Evolutionary conservation across 1,284 basidiomycete genomes (phyloP).

Genomic region (Violaceomyces palustris): DNA sequence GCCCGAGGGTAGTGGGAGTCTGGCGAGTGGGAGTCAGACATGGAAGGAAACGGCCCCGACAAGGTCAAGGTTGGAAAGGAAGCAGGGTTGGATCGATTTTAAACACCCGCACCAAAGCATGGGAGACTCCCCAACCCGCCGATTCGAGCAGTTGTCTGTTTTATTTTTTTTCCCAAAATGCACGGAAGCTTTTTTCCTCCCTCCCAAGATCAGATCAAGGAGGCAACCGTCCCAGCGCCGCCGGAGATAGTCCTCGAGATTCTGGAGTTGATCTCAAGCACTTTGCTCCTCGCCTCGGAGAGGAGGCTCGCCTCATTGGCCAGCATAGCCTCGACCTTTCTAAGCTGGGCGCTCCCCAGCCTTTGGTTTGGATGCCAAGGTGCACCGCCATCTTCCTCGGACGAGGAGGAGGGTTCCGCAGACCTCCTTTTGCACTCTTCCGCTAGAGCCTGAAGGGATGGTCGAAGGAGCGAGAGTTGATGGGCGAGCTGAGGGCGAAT

Average conservation of each 20-base stretch:
- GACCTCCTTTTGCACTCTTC: background rate
- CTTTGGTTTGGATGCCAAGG: background rate
- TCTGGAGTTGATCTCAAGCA: constrained; percentile 9
- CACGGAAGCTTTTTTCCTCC: too few relatives aligned
- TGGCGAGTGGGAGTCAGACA: too few relatives aligned
- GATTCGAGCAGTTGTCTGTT: too few relatives aligned
- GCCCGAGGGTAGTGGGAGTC: too few relatives aligned
- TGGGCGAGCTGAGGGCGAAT: too few relatives aligned
- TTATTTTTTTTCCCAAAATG: too few relatives aligned
- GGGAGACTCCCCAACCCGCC: too few relatives aligned
- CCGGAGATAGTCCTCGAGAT: constrained; percentile 7
- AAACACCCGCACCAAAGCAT: too few relatives aligned
- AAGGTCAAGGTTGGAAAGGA: too few relatives aligned
- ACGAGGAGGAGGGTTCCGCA: background rate
- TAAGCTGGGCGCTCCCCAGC: constrained; percentile 27
- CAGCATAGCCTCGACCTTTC: constrained; percentile 27
- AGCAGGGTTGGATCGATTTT: too few relatives aligned
- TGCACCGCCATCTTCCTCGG: background rate
- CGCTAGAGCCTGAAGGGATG: constrained; percentile 1
- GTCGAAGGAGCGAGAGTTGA: constrained; percentile 25
- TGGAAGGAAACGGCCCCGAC: too few relatives aligned
- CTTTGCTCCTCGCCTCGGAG: constrained; percentile 24
- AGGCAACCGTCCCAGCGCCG: background rate
- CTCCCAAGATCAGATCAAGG: too few relatives aligned
- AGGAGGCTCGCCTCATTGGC: constrained; percentile 26